A percentile compares a stretch with the other conserved stretches of the same genome.
phyloP scores from a whole-genome alignment of 2,329 filamentous ascomycete species.

The Ophiostoma pallidulum region DNA sequence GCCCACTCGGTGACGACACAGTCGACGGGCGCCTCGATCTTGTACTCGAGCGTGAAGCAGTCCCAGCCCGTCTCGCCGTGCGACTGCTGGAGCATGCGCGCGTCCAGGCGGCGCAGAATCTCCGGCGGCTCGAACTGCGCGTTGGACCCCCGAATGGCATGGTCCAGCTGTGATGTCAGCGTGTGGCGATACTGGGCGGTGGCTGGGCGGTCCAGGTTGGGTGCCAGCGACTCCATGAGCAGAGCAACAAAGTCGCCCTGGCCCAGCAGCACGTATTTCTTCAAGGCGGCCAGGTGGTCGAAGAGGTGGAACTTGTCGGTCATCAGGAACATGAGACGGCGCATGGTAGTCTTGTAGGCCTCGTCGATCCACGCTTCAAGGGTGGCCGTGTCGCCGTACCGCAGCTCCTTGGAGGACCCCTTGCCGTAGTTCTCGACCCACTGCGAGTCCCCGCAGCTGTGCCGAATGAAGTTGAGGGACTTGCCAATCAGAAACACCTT shows the following conservation, averaged over 20 bases:
- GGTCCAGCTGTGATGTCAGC: conserved; percentile 92
- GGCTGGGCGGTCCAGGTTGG: conserved; percentile 89
- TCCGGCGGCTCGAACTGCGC: conserved; percentile 92
- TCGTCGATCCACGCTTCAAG: conserved; percentile 91
- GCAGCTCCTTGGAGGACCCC: conserved; percentile 79
- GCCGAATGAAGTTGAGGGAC: conserved; percentile 94
- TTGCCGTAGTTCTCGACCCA: conserved; percentile 98
- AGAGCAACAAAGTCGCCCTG: conserved; percentile 96
- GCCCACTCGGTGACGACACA: conserved; percentile 96
- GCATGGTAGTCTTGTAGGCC: conserved; percentile 97
- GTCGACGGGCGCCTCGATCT: conserved; percentile 91
- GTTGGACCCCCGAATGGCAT: conserved; percentile 93
- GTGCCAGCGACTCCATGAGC: conserved; percentile 90
- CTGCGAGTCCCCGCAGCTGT: conserved; percentile 83
- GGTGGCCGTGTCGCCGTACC: conserved; percentile 86
- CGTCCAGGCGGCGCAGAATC: conserved; percentile 82
- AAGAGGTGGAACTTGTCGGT: conserved; percentile 90
- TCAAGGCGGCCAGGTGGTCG: conserved; percentile 81
- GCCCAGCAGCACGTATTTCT: conserved; percentile 87
- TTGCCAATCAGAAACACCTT: conserved; percentile 98
- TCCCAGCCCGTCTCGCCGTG: conserved; percentile 99
- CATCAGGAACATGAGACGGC: conserved; percentile 86
- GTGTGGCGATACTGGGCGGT: conserved; percentile 95
- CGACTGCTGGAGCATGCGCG: conserved; percentile 94
- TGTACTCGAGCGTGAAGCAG: conserved; percentile 97